Conservation (phyloP, 371 early-diverging fungal species). For the Zychaea mexicana region DNA sequence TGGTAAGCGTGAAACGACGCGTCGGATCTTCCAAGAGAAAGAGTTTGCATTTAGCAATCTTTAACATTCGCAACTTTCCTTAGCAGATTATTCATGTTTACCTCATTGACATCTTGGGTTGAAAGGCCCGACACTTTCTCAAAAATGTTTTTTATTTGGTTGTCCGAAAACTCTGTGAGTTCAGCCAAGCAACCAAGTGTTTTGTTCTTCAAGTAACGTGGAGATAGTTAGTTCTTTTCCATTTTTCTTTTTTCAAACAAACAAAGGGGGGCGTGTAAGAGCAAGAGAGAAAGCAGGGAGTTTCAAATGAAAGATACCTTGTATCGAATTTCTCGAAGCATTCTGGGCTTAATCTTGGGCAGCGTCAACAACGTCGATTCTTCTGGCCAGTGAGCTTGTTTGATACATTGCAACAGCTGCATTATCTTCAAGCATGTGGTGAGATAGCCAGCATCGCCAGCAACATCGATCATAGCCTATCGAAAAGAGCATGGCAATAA, state of each 20-base stretch:
- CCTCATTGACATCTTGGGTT: slow-evolving; percentile 37
- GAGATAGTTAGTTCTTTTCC: too few relatives aligned
- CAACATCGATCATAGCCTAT: slow-evolving; percentile 91
- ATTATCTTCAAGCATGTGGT: slow-evolving; percentile 68
- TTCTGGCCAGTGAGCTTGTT: slow-evolving; percentile 85
- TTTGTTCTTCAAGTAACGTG: slow-evolving; percentile 28
- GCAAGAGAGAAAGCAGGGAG: neutral
- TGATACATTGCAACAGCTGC: slow-evolving; percentile 83
- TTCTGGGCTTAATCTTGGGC: slow-evolving; percentile 60
- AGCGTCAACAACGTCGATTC: slow-evolving; percentile 75
- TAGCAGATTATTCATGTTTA: slow-evolving; percentile 9
- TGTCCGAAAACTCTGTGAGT: slow-evolving; percentile 43
- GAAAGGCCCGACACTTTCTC: slow-evolving; percentile 41
- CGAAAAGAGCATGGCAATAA: neutral
- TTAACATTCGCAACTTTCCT: neutral
- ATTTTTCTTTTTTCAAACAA: too few relatives aligned
- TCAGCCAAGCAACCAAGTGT: slow-evolving; percentile 45
- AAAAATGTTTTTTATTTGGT: slow-evolving; percentile 58
- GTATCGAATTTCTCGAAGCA: slow-evolving; percentile 34
- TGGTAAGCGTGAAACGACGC: slow-evolving; percentile 63
- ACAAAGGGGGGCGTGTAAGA: too few relatives aligned
- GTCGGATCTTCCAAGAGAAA: too few relatives aligned
- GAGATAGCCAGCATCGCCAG: slow-evolving; percentile 72
- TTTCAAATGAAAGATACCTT: slow-evolving; percentile 22
- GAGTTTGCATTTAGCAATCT: too few relatives aligned